Evolutionary conservation across 139 green algal species (phyloP), one percentile per base, ranked within the genome.

Genomic region (Chlorella sp.): DNA sequence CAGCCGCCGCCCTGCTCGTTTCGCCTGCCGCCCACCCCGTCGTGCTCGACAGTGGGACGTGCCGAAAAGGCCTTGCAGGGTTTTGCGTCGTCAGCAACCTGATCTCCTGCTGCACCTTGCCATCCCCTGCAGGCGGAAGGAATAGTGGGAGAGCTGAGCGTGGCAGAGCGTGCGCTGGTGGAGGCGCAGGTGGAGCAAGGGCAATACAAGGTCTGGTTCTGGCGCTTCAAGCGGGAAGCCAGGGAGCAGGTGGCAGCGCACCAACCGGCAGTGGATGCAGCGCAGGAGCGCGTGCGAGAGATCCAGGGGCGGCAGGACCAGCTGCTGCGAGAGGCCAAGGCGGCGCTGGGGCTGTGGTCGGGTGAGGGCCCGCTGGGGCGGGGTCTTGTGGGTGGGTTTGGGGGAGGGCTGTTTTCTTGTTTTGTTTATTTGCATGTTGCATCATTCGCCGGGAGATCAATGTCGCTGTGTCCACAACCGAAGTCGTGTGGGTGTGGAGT

Each of bases 191-290:
- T 92, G 28, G 85, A 61, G 71, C 34, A 76, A 64, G n/a, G 16
- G 61, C 37, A 82, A 39, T 24, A 83, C 76, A 92, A 91, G 91
- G 92, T 94, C 30, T 95, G 93, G 93, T 95, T 95, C 66, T 95
- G 92, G 93, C 48, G 93, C n/a, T 94, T 92, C 37, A 89, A 86
- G 84, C 60, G 85, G 0, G 87, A 91, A 9, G 36, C 81, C 26
- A 84, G 89, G 61, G 68, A 36, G 22, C 48, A 83, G 37, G 82
- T 92, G 48, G 57, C 36, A 28, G 92, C 81, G 42, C 77, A 68
- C 16, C 85, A 83, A 77, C 69, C 48, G 32, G 92, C 89, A 12
- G 78, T 71, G 53, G 36, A 81, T 24, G 34, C 91, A 0, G 77
- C 91, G 12, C 71, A 71, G 57, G 30, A 92, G 30, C 19, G 1